Base-by-base conservation (phyloP, 2,329 filamentous ascomycete species). In the Pestalotiopsis fici region DNA sequence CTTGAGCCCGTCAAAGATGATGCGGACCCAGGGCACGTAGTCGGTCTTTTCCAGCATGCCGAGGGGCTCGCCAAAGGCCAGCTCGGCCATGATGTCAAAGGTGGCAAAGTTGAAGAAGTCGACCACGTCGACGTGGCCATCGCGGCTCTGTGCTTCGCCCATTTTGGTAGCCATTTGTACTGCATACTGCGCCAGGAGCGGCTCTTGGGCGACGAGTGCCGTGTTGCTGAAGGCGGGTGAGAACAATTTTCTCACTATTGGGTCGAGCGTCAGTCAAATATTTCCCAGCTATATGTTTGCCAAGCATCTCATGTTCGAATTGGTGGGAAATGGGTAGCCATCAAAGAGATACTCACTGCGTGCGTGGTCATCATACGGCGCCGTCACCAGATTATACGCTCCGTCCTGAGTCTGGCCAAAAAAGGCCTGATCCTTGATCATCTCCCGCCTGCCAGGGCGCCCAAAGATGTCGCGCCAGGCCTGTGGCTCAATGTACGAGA, bases 381-480 rank as follows among this genome's bases (percentile, higher is more conserved):
- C 31, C 31, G 31, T 35, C 1, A 35, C 31, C 3, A 35, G 3
- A 3, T 35, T 35, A 35, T 35, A 35, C 31, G 31, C 31, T 11
- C 31, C 31, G 31, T 35, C 31, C 3, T 7, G 6, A 11, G 31
- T 6, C 31, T 35, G 31, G 11, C 31, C 31, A 11, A 35, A 35
- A 35, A 35, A 35, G 6, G 31, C 6, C 31, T 6, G 31, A 11
- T 35, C 31, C 31, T 35, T 35, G 31, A 35, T 35, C 31, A 35
- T 35, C 5, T 35, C 31, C 31, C 67, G 77, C 75, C 60, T 3
- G 50, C 9, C 70, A 66, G 64, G 71, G 69, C 61, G 71, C 71
- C 50, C 72, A 11, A 59, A 72, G 55, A 75, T 72, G n/a, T 80
- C 78, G 57, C 72, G 74, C 76, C 77, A 80, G 9, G 78, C 77